Base-by-base conservation (phyloP, 768 basidiomycete genomes). In the Tulasnella sp. region DNA sequence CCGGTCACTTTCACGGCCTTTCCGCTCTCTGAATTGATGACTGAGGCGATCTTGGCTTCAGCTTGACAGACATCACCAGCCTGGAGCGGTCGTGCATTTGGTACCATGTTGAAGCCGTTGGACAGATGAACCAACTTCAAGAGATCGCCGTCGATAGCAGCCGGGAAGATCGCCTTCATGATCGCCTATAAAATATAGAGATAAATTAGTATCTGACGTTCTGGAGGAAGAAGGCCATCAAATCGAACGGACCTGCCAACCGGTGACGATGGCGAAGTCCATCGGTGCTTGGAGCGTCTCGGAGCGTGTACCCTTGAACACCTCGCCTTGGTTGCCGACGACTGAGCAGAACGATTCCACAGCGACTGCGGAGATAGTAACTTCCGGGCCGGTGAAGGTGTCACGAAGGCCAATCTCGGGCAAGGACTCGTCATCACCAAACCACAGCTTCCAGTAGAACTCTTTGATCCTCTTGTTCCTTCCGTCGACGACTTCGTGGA, bases 391-490 rank as follows among this genome's bases (percentile, higher is more conserved):
- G 56, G 82, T 80, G 74, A 97, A 95, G 13, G 80, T 86, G 64
- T 88, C 87, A 51, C 79, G 80, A 56, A 95, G 77, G 66, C 84
- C 79, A 63, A 98, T 82, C n/a, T 79, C 72, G 9, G 93, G 88
- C 24, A 97, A 77, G 1, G 70, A 70, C 65, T 86, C 80, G 62
- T 88, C 76, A 68, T 92, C 91, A 38, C 96, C 93, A 70, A 92
- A 95, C 96, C 96, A 98, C 32, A 98, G 74, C 70, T 85, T 85
- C 96, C 96, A 99, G 76, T 99, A 99, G 70, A 98, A 98, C 66
- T 87, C 82, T 74, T 96, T 98, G 75, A 98, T 94, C 63, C 88
- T 82, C 56, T 76, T 77, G 74, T 95, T 98, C 65, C 94, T 84
- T 62, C 80, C 88, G 8, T 79, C 77, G 3, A 83, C 80, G 60